phyloP scores from a whole-genome alignment of 176 grass and related monocot species.

The Tuctoria greenei region DNA sequence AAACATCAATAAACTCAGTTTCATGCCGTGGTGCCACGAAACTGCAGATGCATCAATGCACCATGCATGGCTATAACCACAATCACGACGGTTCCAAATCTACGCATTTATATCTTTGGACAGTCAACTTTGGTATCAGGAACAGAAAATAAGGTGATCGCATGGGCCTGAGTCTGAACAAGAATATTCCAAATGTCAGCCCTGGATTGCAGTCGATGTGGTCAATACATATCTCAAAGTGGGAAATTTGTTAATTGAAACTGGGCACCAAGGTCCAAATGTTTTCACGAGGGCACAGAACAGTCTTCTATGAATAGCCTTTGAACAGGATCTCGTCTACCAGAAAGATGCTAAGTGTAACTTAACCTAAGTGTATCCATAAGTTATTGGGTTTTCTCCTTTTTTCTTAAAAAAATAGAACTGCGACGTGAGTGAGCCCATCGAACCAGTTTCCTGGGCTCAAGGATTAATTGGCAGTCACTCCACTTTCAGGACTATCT shows the following conservation, averaged over 20 bases:
- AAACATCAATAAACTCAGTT: neutral
- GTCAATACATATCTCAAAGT: constrained; percentile 13
- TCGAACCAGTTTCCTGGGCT: constrained; percentile 16
- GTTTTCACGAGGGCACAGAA: neutral
- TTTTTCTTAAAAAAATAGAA: neutral
- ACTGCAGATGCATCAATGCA: neutral
- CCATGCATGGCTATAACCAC: neutral
- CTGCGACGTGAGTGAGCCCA: neutral
- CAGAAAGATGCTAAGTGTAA: neutral
- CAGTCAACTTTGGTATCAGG: neutral
- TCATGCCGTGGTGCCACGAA: neutral
- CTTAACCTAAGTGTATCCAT: neutral
- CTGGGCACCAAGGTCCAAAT: neutral
- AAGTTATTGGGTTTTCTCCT: neutral
- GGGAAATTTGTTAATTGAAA: constrained; percentile 18
- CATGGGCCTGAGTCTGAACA: neutral
- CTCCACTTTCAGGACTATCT: constrained; percentile 96
- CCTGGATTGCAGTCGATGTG: neutral
- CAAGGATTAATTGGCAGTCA: constrained; percentile 44
- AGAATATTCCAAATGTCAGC: constrained; percentile 10
- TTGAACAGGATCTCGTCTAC: constrained; percentile 3
- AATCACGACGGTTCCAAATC: neutral
- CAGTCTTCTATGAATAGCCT: neutral
- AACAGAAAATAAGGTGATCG: neutral
- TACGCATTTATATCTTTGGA: neutral